Base-by-base conservation (phyloP, 306 rosid genomes). In the Acacia crassicarpa region DNA sequence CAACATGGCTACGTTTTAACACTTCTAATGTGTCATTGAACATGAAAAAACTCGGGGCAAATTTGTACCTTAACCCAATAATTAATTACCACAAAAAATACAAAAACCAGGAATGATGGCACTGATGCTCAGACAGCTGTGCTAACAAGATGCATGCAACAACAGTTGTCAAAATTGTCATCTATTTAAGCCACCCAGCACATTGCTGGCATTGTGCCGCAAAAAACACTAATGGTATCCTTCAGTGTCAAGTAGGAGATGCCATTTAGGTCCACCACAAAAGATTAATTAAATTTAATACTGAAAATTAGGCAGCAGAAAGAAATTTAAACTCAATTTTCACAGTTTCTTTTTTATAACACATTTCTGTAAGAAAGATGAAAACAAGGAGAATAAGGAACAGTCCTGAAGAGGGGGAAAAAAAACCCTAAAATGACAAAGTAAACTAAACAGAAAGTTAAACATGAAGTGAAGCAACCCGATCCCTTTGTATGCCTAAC, bases 81-180 rank as follows among this genome's bases (percentile, higher is more conserved):
- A 69, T 73, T 54, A 53, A 48, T 33, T 56, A 32, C 69, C 9
- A 72, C 17, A 73, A 22, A 14, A 48, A 63, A 70, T n/a, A 23
- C n/a, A 74, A 4, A 61, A 62, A 72, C 30, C 62, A 72, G 49
- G 78, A 19, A 72, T 72, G 83, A 62, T 32, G 16, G 33, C 74
- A 48, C 74, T 61, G 62, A 80, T 27, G 67, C 51, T 41, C 72
- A 71, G 62, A 80, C 44, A 30, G 54, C 15, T 9, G 43, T 43
- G 38, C 78, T 59, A 59, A 61, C 83, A 61, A 16, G 79, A 20
- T 12, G 67, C 38, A 61, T 11, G 32, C 67, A 61, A 61, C 67
- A 22, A 40, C 9, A 23, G 53, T 69, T 12, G 62, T 44, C 72
- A 80, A 38, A 45, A 73, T 73, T 61, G 43, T 48, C 32, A 32